Evolutionary conservation across 495 filamentous ascomycete species (phyloP).

Genomic region (Talaromyces proteolyticus): DNA sequence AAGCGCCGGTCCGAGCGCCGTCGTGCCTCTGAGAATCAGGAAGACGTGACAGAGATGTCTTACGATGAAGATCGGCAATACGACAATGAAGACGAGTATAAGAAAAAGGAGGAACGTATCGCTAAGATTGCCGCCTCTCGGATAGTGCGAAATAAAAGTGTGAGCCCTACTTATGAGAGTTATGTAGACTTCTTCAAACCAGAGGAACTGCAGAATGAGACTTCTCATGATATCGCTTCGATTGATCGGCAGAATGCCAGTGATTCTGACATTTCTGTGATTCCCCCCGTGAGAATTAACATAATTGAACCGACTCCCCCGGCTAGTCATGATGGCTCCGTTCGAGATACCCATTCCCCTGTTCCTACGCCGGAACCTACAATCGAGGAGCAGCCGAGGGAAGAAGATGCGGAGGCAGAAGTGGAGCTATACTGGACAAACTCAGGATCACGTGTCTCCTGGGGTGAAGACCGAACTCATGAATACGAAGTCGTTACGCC

Average conservation of each 20-base stretch:
- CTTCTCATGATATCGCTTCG: slow-evolving; percentile 23
- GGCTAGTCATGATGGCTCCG: slow-evolving; percentile 35
- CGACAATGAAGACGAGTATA: slow-evolving; percentile 9
- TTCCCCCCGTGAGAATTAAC: slow-evolving; percentile 37
- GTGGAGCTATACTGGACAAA: slow-evolving; percentile 20
- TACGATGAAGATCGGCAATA: slow-evolving; percentile 10
- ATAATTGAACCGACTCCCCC: slow-evolving; percentile 48
- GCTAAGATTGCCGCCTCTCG: slow-evolving; percentile 19
- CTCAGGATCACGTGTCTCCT: slow-evolving; percentile 50
- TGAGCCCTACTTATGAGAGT: slow-evolving; percentile 29
- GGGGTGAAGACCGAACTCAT: slow-evolving; percentile 56
- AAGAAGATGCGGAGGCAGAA: slow-evolving; percentile 8
- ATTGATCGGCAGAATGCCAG: slow-evolving; percentile 20
- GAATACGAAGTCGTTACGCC: slow-evolving; percentile 54
- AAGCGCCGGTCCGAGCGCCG: slow-evolving; percentile 35
- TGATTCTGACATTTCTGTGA: slow-evolving; percentile 11
- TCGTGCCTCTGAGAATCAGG: slow-evolving; percentile 13
- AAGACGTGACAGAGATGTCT: slow-evolving; percentile 16
- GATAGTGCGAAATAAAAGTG: slow-evolving; percentile 10
- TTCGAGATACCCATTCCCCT: slow-evolving; percentile 25
- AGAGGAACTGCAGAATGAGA: slow-evolving; percentile 21
- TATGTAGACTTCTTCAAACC: slow-evolving; percentile 40
- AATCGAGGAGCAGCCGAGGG: slow-evolving; percentile 8
- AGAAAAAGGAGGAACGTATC: slow-evolving; percentile 10
- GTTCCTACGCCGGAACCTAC: slow-evolving; percentile 13